phyloP scores from a whole-genome alignment of 2,329 filamentous ascomycete genomes.

The Aspergillus fijiensis region DNA sequence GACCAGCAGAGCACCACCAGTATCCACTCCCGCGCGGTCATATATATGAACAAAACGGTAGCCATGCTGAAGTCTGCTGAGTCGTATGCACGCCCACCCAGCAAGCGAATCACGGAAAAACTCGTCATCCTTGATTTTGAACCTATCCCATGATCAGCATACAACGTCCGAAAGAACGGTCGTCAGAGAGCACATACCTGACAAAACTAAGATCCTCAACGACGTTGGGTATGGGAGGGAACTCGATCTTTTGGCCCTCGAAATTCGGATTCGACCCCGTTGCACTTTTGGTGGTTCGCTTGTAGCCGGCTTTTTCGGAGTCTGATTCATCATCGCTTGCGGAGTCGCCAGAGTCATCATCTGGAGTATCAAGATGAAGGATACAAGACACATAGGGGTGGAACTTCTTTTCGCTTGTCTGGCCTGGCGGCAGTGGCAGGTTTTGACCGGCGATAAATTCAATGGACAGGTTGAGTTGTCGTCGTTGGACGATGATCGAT shows the following conservation, averaged over 20 bases:
- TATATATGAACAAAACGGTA: slow-evolving; percentile 75
- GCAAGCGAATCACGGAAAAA: slow-evolving; percentile 74
- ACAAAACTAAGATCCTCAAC: slow-evolving; percentile 71
- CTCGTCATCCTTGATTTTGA: slow-evolving; percentile 87
- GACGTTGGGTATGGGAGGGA: slow-evolving; percentile 56
- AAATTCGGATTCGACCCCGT: slow-evolving; percentile 66
- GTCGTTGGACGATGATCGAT: slow-evolving; percentile 45
- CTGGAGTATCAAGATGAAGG: slow-evolving; percentile 71
- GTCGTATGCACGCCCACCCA: slow-evolving; percentile 83
- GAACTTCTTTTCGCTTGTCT: slow-evolving; percentile 58
- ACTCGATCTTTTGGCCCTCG: slow-evolving; percentile 58
- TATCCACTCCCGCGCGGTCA: slow-evolving; percentile 65
- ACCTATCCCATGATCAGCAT: slow-evolving; percentile 44
- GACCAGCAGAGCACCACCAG: slow-evolving; percentile 70
- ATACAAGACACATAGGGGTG: slow-evolving; percentile 76
- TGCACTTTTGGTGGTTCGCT: slow-evolving; percentile 57
- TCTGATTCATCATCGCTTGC: slow-evolving; percentile 50
- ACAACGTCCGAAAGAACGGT: slow-evolving; percentile 5
- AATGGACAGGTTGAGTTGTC: slow-evolving; percentile 66
- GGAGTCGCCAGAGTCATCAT: slow-evolving; percentile 46
- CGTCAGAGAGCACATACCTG: slow-evolving; percentile 55
- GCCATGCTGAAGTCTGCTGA: slow-evolving; percentile 75
- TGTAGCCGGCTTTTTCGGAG: slow-evolving; percentile 50
- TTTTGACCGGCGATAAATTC: slow-evolving; percentile 75
- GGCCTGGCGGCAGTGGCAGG: slow-evolving; percentile 63